Conservation (phyloP, 139 green algal species). For the Haematococcus lacustris region DNA sequence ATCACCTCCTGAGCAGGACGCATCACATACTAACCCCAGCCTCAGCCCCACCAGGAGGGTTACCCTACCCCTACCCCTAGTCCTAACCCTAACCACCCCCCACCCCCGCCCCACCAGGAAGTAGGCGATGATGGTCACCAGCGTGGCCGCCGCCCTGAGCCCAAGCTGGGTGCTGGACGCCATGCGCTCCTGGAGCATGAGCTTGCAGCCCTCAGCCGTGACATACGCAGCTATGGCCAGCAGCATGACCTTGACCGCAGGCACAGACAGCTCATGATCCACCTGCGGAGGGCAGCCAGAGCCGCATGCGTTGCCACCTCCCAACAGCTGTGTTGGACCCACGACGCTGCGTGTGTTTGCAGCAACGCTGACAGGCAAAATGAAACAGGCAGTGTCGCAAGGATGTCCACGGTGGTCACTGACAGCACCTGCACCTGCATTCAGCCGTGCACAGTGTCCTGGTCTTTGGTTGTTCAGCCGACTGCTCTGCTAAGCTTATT, state of each 20-base stretch:
- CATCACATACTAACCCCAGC: no score
- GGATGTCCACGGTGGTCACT: no score
- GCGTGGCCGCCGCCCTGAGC: not conserved
- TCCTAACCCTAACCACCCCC: not conserved
- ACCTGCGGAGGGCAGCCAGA: conserved; percentile 3
- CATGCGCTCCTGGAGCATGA: conserved; percentile 11
- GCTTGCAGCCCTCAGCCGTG: not conserved
- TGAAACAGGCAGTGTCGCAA: no score
- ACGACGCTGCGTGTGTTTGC: no score
- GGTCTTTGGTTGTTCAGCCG: no score
- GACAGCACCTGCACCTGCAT: no score
- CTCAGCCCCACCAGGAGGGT: no score
- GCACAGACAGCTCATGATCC: conserved; percentile 27
- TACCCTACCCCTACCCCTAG: no score
- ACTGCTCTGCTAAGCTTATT: no score
- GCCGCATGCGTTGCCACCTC: not conserved
- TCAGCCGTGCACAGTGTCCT: no score
- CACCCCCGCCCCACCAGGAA: conserved; percentile 1
- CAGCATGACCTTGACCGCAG: conserved; percentile 20
- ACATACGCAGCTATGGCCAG: conserved; percentile 13
- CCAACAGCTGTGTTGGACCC: not conserved
- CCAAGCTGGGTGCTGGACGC: not conserved
- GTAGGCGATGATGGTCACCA: not conserved
- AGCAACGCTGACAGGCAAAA: no score
- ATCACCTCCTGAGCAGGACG: no score